Evolutionary conservation across 108 stramenopile genomes (phyloP), one percentile per base, ranked within the genome.

Genomic region (Craspedostauros australis): DNA sequence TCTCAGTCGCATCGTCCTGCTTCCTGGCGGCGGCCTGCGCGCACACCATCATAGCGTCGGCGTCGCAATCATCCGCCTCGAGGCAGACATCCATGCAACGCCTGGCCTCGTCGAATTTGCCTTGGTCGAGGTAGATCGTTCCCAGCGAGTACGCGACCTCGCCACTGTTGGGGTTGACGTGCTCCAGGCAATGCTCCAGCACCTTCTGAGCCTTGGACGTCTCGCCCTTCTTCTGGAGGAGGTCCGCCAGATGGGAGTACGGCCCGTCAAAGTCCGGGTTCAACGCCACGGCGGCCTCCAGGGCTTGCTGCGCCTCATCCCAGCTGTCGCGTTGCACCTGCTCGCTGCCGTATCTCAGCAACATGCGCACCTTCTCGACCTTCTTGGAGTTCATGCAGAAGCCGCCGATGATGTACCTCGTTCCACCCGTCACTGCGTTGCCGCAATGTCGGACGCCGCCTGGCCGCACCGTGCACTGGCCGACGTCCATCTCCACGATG

Each of bases 351-450:
- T 21, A 18, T 24, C 33, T 46, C 28, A 70, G 40, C 9, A 79
- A 44, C 63, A 65, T 70, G 26, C 77, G 63, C 12, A 68, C 72
- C 23, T 65, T 30, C 37, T 79, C 77, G 1, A 73, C 62, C 46
- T 60, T 60, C 21, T 58, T 28, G 8, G 38, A 27, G 43, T 68
- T 66, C 77, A 79, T 73, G 34, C 67, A 70, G 31, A 79, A 79
- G 1, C 72, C 77, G 21, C 77, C 77, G 55, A 79, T 73, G 32
- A 79, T 73, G 34, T 79, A 79, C 27, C 77, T 52, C n/a, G 51
- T 53, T 9, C 77, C 77, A 2, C 42, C 23, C 8, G 50, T 56
- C 3, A 79, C 63, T 11, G 72, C 66, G 23, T 79, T 55, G 18
- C 77, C 77, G 51, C 68, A 61, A 55, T 79, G 77, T 21, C 68